Conservation (phyloP, 768 basidiomycete species). For the Kwoniella bestiolae region DNA sequence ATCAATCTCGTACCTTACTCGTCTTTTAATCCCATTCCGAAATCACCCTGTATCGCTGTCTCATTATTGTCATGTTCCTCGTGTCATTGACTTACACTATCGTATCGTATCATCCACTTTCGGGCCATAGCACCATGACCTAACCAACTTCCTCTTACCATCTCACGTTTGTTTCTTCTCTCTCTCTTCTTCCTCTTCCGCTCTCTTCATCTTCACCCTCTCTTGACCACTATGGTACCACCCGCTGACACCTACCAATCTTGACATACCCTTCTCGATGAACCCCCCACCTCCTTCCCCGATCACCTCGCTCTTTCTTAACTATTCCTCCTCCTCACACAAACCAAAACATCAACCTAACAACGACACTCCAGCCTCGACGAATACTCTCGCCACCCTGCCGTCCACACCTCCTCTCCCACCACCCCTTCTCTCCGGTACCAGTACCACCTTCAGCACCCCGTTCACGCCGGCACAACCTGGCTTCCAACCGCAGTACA, state of each 20-base stretch:
- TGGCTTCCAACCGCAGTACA: slow-evolving; percentile 21
- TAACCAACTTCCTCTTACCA: neutral
- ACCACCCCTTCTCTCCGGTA: slow-evolving; percentile 8
- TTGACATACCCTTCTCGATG: neutral
- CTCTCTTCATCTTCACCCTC: neutral
- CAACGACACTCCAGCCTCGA: slow-evolving; percentile 35
- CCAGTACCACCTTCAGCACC: slow-evolving; percentile 15
- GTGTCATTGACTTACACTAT: neutral
- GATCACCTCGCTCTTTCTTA: neutral
- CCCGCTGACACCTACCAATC: neutral
- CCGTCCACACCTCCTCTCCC: slow-evolving; percentile 39
- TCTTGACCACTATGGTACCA: neutral
- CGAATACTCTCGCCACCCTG: slow-evolving; percentile 24
- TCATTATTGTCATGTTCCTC: neutral
- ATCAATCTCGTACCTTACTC: neutral
- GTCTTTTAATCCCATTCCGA: neutral
- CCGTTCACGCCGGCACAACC: slow-evolving; percentile 23
- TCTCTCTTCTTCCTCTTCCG: neutral
- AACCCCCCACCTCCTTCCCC: neutral
- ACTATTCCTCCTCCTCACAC: neutral
- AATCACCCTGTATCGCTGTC: too few relatives aligned
- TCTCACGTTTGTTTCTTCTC: neutral
- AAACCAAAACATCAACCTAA: neutral
- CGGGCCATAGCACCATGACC: neutral
- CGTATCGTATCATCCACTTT: neutral